Percentiles rank a stretch among this genome's conserved stretches.
These are phyloP conservation scores for Amanita phalloides DNA, from an alignment of 768 basidiomycete species.

Conservation along the genomic window DNA sequence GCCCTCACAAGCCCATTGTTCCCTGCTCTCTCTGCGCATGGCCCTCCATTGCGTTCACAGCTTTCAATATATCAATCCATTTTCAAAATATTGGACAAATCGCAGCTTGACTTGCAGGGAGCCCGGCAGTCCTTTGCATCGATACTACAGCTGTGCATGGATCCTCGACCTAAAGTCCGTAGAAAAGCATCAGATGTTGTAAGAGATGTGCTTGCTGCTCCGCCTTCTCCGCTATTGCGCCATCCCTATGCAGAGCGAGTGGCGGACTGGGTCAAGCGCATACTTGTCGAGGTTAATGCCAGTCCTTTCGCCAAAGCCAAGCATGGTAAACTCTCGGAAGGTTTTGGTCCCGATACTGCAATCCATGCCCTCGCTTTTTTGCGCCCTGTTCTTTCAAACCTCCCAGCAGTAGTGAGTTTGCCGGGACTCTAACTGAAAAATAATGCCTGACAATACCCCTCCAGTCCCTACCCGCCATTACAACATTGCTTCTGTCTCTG, in stretches of 20 bases:
- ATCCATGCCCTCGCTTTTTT: slow-evolving; percentile 72
- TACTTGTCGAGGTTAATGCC: slow-evolving; percentile 54
- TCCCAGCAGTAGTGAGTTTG: slow-evolving; percentile 60
- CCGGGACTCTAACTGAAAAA: background rate
- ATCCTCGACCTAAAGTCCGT: slow-evolving; percentile 89
- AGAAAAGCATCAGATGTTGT: slow-evolving; percentile 84
- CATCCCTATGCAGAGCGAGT: slow-evolving; percentile 86
- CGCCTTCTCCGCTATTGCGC: slow-evolving; percentile 61
- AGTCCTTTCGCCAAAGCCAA: slow-evolving; percentile 54
- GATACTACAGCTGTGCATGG: slow-evolving; percentile 72
- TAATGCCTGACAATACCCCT: slow-evolving; percentile 1
- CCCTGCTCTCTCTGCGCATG: slow-evolving; percentile 48
- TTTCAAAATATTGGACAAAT: slow-evolving; percentile 58
- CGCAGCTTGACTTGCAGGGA: slow-evolving; percentile 54
- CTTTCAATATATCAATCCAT: slow-evolving; percentile 65
- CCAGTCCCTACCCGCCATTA: slow-evolving; percentile 65
- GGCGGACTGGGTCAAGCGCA: slow-evolving; percentile 65
- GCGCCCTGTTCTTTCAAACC: slow-evolving; percentile 44
- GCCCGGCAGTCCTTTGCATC: slow-evolving; percentile 81
- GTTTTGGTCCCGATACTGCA: slow-evolving; percentile 57
- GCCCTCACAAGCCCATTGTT: slow-evolving; percentile 73
- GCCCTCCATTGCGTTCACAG: slow-evolving; percentile 81
- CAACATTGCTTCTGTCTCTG: slow-evolving; percentile 62
- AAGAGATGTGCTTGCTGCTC: slow-evolving; percentile 60
- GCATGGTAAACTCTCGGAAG: slow-evolving; percentile 38